Base-by-base conservation (phyloP, 1,139 yeast genomes). In the Candida mesenterica region DNA sequence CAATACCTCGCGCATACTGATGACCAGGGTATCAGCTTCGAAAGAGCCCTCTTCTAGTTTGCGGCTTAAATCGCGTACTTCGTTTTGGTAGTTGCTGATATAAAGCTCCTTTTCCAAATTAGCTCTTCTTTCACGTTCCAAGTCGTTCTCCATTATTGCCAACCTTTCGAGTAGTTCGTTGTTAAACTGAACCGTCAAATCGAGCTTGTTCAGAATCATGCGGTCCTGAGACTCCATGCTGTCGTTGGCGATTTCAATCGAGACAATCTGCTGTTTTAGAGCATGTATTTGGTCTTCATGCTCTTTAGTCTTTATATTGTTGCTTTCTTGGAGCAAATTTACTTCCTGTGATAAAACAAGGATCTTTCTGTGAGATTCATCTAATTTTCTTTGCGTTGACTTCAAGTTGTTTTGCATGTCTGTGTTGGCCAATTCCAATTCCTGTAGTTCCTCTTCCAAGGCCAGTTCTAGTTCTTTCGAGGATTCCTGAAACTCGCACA, bases 381-480 rank as follows among this genome's bases (percentile, higher is more conserved):
- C 41, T 4, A 57, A 33, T 16, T 51, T 48, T 3, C 33, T 26
- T 5, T 52, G 49, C 20, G 44, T 46, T 3, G 44, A 38, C 25
- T 55, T 48, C 23, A 51, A 34, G 3, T 45, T 36, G 25, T 41
- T 39, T 25, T 44, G 39, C 13, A 65, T 44, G 7, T 43, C 38
- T 1, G 40, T 33, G 33, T 64, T 65, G 4, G 51, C 45, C 1
- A 41, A 12, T 35, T 70, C 75, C 18, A 66, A 46, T 7, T 50
- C 59, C 32, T 55, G 61, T 20, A 69, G 54, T 42, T 70, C 76
- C 19, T 64, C 68, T 43, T 70, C 76, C 28, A 70, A 52, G 1
- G 72, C 74, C 37, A 53, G 65, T 42, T 70, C 76, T 30, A 70
- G 52, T 32, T 68, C 75, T 39, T 59, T 64, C 37, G 70, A 63